A percentile compares a stretch with the other conserved stretches of the same genome.
phyloP scores from a whole-genome alignment of 1,139 yeast species.

The Groenewaldozyma auringiensis region DNA sequence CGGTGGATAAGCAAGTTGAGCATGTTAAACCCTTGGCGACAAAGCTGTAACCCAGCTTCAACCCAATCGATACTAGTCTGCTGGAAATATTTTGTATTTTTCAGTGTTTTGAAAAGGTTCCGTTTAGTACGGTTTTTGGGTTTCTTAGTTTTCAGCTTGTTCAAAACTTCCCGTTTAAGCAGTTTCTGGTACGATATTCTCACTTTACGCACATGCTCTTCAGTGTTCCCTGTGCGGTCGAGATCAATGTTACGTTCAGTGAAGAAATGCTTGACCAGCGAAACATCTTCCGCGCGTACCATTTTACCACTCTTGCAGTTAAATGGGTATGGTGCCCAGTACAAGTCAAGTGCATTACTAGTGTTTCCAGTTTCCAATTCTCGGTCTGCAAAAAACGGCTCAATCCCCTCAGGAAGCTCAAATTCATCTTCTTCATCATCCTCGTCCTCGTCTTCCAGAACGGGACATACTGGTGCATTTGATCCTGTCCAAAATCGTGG shows the following conservation, averaged over 20 bases:
- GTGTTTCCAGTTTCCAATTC: conserved; percentile 43
- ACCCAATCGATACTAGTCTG: conserved; percentile 95
- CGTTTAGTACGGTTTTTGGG: conserved; percentile 42
- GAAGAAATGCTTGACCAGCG: conserved; percentile 78
- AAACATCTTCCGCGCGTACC: conserved; percentile 83
- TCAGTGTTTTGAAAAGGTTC: conserved; percentile 58
- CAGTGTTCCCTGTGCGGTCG: conserved; percentile 22
- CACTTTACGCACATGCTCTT: conserved; percentile 56
- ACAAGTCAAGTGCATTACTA: conserved; percentile 53
- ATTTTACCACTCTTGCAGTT: conserved; percentile 63
- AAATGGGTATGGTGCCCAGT: conserved; percentile 83
- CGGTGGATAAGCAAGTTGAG: conserved; percentile 81
- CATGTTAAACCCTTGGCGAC: conserved; percentile 93
- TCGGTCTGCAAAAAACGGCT: conserved; percentile 44
- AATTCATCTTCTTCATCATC: conserved; percentile 30
- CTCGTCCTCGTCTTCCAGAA: conserved; percentile 19
- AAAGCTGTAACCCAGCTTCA: conserved; percentile 92
- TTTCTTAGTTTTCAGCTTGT: conserved; percentile 46
- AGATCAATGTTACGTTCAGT: conserved; percentile 33
- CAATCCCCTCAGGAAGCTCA: conserved; percentile 34
- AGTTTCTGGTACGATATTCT: conserved; percentile 83
- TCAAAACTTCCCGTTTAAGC: conserved; percentile 63
- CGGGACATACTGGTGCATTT: conserved; percentile 15
- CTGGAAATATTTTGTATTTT: conserved; percentile 79
- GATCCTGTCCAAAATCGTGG: conserved; percentile 29